These are phyloP conservation scores for Diaporthe sp. DNA, from an alignment of 2,329 filamentous ascomycete species.

Conservation along the genomic window DNA sequence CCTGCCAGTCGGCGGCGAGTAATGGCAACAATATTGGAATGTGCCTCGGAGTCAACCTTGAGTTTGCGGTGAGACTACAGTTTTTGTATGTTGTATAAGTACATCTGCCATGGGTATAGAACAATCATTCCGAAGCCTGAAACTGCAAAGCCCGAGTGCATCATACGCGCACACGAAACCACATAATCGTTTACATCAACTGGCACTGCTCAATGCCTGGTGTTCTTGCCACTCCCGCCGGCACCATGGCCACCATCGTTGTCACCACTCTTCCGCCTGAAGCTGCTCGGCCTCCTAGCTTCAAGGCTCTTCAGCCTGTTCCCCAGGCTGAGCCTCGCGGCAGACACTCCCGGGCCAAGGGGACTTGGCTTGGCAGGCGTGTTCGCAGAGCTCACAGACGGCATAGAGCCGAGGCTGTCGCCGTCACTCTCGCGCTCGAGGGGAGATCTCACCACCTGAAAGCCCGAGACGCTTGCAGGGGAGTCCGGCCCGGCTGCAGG, in stretches of 20 bases:
- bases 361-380: conserved; percentile 41
- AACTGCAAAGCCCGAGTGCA: not conserved
- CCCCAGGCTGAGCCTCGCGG: conserved; percentile 63
- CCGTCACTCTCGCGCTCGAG: conserved; percentile 46
- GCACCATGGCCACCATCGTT: not conserved
- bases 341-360: conserved; percentile 50
- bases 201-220: not conserved
- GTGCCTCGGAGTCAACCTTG: no score
- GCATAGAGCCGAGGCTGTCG: conserved; percentile 50
- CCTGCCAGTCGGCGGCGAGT: no score
- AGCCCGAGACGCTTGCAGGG: conserved; percentile 23
- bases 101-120: no score
- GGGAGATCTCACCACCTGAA: conserved; percentile 15
- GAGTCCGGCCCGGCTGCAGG: not conserved
- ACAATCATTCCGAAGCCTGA: not conserved
- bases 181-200: not conserved
- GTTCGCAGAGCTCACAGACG: conserved; percentile 23
- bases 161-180: not conserved
- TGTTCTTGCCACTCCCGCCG: not conserved
- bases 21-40: no score
- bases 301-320: conserved; percentile 58
- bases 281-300: conserved; percentile 17
- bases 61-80: not conserved
- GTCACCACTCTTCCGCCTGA: conserved; percentile 28
- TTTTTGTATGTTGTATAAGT: no score